These are phyloP conservation scores for Galerina marginata DNA, from an alignment of 768 basidiomycete genomes.

Conservation along the genomic window DNA sequence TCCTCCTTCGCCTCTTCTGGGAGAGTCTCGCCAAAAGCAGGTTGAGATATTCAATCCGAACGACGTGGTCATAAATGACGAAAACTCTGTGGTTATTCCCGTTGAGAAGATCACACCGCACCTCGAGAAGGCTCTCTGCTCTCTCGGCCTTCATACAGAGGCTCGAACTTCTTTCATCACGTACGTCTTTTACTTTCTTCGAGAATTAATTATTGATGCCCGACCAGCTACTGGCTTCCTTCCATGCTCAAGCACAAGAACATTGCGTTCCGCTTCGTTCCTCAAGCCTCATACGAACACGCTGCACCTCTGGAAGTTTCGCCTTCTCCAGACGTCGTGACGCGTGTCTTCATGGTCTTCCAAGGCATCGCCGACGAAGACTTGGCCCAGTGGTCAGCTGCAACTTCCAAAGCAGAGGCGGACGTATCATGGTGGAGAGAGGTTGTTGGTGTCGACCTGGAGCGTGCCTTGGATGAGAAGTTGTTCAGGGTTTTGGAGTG, in stretches of 20 bases:
- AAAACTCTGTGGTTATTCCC: constrained; percentile 36
- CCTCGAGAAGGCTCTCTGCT: constrained; percentile 36
- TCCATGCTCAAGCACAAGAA: constrained; percentile 42
- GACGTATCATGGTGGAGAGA: constrained; percentile 34
- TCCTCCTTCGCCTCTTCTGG: not conserved
- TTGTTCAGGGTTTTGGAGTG: constrained; percentile 51
- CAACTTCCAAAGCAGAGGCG: constrained; percentile 20
- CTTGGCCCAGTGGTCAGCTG: constrained; percentile 30
- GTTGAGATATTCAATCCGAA: constrained; percentile 10
- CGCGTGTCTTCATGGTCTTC: constrained; percentile 55
- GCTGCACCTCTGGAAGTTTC: constrained; percentile 42
- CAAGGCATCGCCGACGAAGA: constrained; percentile 35
- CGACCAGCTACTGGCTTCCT: constrained; percentile 49
- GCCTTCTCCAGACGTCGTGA: constrained; percentile 48
- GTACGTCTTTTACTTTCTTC: constrained; percentile 24
- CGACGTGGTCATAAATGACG: constrained; percentile 23
- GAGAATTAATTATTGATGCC: not conserved
- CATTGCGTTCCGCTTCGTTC: constrained; percentile 50
- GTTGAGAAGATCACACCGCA: constrained; percentile 35
- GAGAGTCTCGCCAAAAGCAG: not conserved
- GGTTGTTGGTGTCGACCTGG: constrained; percentile 39
- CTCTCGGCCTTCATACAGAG: constrained; percentile 45
- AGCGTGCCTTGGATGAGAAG: constrained; percentile 26
- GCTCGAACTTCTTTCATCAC: constrained; percentile 46
- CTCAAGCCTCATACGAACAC: constrained; percentile 46